phyloP scores from a whole-genome alignment of 2,329 filamentous ascomycete genomes.

The Colletotrichum chlorophyti region DNA sequence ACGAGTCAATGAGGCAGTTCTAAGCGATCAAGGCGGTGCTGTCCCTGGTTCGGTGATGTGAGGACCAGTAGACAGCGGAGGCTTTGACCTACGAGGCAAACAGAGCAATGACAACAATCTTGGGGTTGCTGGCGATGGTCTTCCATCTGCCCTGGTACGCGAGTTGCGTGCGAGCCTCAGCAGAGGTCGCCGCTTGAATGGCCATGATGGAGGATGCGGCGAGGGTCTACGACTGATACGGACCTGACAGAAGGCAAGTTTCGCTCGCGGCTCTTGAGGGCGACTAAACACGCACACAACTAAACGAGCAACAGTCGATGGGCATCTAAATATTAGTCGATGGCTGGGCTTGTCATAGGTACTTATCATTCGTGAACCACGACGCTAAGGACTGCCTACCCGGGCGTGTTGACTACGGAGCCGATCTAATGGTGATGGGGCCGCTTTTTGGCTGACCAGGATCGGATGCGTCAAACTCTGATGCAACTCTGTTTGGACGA shows the following conservation, averaged over 20 bases:
- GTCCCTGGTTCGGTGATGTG: too few species aligned
- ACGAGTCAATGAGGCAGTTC: neutral
- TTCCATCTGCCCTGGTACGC: constrained; percentile 34
- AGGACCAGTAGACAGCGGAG: too few species aligned
- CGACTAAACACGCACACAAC: too few species aligned
- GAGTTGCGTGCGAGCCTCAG: constrained; percentile 19
- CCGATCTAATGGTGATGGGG: constrained; percentile 6
- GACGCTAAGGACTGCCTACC: constrained; percentile 23
- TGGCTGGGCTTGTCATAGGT: constrained; percentile 1
- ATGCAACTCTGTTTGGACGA: constrained; percentile 9
- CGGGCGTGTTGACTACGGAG: constrained; percentile 5
- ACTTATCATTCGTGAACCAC: constrained; percentile 13
- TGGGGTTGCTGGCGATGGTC: constrained; percentile 42
- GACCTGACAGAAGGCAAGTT: too few species aligned
- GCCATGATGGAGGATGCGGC: neutral
- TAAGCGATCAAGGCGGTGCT: neutral
- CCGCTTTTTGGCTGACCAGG: constrained; percentile 17
- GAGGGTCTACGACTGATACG: neutral
- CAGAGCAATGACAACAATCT: constrained; percentile 46
- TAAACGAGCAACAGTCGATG: too few species aligned
- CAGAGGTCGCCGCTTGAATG: constrained; percentile 14
- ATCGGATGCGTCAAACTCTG: constrained; percentile 20
- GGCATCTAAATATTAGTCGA: too few species aligned
- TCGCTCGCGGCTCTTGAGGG: too few species aligned
- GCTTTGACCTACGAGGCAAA: constrained; percentile 46